Base-by-base conservation (phyloP, 345 rosid species). In the Brassica nigra region DNA sequence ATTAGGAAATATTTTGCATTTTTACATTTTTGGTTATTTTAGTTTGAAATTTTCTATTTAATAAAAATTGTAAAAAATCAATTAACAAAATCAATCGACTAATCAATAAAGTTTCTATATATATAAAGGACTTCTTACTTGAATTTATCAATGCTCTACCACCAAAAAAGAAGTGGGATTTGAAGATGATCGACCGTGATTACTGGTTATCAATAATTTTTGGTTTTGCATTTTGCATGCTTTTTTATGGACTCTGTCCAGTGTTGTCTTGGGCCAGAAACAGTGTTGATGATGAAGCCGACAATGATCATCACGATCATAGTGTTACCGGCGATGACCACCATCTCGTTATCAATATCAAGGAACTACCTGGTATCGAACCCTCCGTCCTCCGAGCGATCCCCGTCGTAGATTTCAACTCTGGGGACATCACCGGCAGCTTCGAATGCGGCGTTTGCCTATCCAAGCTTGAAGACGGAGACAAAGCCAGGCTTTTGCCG, bases 401-500 rank as follows among this genome's bases (percentile, higher is more conserved):
- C 64, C 64, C 64, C 10, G 33, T 87, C 10, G 76, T 90, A 34
- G 74, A 78, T 9, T 87, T 86, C 77, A 76, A 75, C 4, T 73
- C 81, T 8, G 74, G 76, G 8, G 88, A 87, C 36, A 80, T 83
- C 76, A 84, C 77, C 74, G 88, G 88, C 4, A 85, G 90, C 3
- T 70, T 85, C 5, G 90, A 88, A 77, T 89, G 98, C 49, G 91
- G 92, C 0, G 91, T 93, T 75, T 93, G 98, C 68, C 78, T 93
- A 62, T 89, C 83, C 29, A 92, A 93, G 74, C 83, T 91, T 14
- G 84, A 72, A 2, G 84, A 86, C 57, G 91, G 90, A 9, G 98
- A 93, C 44, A 88, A 68, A 78, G 86, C 90, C 4, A 88, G 92
- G 80, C 18, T 84, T 59, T 76, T 93, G 33, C 91, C 97, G 0